Conservation (phyloP, 495 filamentous ascomycete genomes). For the Neurospora sp. region DNA sequence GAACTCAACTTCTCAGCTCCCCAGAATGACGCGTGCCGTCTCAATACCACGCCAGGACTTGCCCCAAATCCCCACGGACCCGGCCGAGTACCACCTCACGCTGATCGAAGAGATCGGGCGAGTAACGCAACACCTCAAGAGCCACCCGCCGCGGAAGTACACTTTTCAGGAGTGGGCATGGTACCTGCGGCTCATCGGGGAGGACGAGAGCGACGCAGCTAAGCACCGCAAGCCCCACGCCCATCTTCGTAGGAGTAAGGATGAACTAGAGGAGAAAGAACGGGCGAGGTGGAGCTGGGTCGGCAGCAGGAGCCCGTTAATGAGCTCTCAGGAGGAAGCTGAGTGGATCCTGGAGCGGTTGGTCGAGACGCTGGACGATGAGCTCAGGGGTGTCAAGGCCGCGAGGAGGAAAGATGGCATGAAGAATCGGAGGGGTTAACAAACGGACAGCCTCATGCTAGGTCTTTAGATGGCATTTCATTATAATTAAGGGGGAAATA, state of each 20-base stretch:
- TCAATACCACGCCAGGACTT: conserved; percentile 20
- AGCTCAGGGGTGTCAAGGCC: conserved; percentile 29
- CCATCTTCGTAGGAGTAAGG: not conserved
- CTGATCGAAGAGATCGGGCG: conserved; percentile 59
- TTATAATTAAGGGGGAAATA: not conserved
- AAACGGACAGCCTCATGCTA: not conserved
- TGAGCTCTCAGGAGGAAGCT: conserved; percentile 62
- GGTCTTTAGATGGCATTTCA: not conserved
- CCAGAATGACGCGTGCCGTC: conserved; percentile 11
- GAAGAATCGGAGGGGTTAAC: not conserved
- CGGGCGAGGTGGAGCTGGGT: conserved; percentile 62
- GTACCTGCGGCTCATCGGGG: conserved; percentile 65
- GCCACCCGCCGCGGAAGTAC: conserved; percentile 55
- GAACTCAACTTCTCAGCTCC: conserved; percentile 1
- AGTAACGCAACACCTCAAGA: conserved; percentile 53
- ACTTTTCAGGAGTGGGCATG: conserved; percentile 74
- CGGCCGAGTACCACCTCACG: conserved; percentile 52
- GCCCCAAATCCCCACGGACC: conserved; percentile 19
- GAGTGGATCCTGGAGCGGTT: conserved; percentile 72
- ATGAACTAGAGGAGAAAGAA: not conserved
- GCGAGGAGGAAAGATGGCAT: not conserved
- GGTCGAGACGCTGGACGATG: conserved; percentile 41
- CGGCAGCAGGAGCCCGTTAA: conserved; percentile 57
- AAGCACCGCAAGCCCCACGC: conserved; percentile 26
- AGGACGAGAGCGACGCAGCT: conserved; percentile 46